These are phyloP conservation scores for Arthrocladium fulminans DNA, from an alignment of 2,329 filamentous ascomycete genomes.

Conservation along the genomic window DNA sequence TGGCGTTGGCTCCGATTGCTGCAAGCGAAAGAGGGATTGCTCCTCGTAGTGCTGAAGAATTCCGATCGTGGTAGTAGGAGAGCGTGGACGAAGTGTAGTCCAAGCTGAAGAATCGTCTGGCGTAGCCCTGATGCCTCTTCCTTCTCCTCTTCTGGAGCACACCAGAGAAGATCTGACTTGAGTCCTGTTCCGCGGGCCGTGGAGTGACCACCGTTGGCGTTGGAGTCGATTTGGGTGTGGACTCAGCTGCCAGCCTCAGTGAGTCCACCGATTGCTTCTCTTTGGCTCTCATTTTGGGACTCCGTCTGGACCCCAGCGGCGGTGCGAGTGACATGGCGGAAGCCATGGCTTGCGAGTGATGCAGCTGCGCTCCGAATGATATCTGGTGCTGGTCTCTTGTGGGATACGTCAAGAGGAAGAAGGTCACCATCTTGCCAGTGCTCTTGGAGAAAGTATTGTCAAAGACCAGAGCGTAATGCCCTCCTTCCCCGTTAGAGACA, in stretches of 20 bases:
- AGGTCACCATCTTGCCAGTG: conserved; percentile 86
- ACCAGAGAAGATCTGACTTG: conserved; percentile 65
- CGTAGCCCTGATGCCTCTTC: conserved; percentile 90
- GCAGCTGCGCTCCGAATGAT: conserved; percentile 36
- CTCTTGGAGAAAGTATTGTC: conserved; percentile 98
- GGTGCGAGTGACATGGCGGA: conserved; percentile 25
- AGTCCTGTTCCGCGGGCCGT: conserved; percentile 12
- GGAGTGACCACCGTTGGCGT: conserved; percentile 5
- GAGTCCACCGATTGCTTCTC: conserved; percentile 44
- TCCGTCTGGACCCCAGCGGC: conserved; percentile 15
- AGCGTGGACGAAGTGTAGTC: conserved; percentile 90
- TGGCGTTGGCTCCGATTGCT: conserved; percentile 80
- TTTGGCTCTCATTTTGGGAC: conserved; percentile 36
- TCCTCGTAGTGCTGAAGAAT: conserved; percentile 82
- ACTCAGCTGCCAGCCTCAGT: conserved; percentile 31
- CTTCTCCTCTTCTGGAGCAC: conserved; percentile 79
- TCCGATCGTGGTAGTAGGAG: conserved; percentile 92
- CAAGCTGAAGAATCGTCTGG: conserved; percentile 86
- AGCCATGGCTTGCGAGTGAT: conserved; percentile 47
- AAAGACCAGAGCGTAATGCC: conserved; percentile 94
- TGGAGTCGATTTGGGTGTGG: conserved; percentile 10
- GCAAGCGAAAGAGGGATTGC: conserved; percentile 87
- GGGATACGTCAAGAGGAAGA: conserved; percentile 89
- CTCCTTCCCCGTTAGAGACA: conserved; percentile 62
- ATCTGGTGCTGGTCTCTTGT: conserved; percentile 51